These are phyloP conservation scores for Neoascochyta sp. DNA, from an alignment of 2,329 filamentous ascomycete species.

Conservation along the genomic window DNA sequence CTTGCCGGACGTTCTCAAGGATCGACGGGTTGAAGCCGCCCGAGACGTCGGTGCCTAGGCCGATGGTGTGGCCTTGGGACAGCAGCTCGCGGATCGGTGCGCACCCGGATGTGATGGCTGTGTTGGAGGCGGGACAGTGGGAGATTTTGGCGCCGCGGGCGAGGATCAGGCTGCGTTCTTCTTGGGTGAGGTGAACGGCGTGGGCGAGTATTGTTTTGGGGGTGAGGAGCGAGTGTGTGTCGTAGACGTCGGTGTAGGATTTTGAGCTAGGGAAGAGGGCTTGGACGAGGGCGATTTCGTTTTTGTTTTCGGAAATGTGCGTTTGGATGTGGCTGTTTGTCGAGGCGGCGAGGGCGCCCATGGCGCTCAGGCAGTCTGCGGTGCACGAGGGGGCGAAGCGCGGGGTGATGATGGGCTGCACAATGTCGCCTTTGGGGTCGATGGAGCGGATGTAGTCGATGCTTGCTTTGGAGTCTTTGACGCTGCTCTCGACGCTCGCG, in stretches of 20 bases:
- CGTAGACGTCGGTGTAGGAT: constrained; percentile 77
- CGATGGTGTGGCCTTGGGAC: constrained; percentile 70
- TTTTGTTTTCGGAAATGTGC: constrained; percentile 79
- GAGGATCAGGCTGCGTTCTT: constrained; percentile 64
- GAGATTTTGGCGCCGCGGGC: constrained; percentile 62
- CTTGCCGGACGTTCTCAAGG: constrained; percentile 78
- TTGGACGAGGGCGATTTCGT: constrained; percentile 68
- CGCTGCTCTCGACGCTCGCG: constrained; percentile 57
- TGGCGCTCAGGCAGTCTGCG: constrained; percentile 52
- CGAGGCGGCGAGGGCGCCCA: constrained; percentile 63
- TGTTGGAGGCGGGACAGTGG: constrained; percentile 88
- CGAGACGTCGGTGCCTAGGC: constrained; percentile 85
- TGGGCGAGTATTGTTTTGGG: constrained; percentile 78
- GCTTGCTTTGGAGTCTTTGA: constrained; percentile 47
- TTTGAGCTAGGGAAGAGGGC: constrained; percentile 62
- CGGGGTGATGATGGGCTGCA: constrained; percentile 77
- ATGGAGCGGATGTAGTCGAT: constrained; percentile 59
- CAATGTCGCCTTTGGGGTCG: constrained; percentile 62
- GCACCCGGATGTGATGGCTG: constrained; percentile 72
- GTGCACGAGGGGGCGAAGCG: constrained; percentile 59
- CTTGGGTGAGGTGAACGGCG: constrained; percentile 68
- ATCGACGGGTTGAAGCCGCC: constrained; percentile 82
- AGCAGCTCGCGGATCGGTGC: constrained; percentile 73
- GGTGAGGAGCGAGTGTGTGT: constrained; percentile 65
- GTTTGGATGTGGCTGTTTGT: constrained; percentile 73